phyloP scores from a whole-genome alignment of 2,329 filamentous ascomycete genomes.

The Trichophyton verrucosum region DNA sequence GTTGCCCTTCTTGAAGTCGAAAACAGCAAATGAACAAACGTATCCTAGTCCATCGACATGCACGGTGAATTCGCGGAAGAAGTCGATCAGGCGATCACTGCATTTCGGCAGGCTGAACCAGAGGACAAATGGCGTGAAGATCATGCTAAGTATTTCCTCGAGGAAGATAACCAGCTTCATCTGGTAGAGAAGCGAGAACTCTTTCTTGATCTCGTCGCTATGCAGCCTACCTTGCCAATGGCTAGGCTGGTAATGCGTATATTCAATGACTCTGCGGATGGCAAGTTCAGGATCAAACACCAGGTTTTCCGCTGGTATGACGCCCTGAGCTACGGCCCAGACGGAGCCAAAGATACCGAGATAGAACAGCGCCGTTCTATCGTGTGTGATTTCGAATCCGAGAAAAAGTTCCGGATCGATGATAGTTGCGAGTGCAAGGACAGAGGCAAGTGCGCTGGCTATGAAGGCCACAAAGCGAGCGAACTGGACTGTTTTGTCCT shows the following conservation, averaged over 20 bases:
- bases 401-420: slow-evolving; percentile 84
- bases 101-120: slow-evolving; percentile 76
- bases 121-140: slow-evolving; percentile 81
- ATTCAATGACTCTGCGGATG: slow-evolving; percentile 76
- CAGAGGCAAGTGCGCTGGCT: slow-evolving; percentile 70
- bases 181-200: slow-evolving; percentile 85
- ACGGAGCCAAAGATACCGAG: slow-evolving; percentile 69
- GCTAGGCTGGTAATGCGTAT: slow-evolving; percentile 79
- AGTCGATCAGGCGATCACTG: slow-evolving; percentile 88
- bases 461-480: slow-evolving; percentile 79
- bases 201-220: slow-evolving; percentile 79
- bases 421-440: slow-evolving; percentile 73
- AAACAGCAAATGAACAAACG: slow-evolving; percentile 93
- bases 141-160: slow-evolving; percentile 82
- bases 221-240: slow-evolving; percentile 87
- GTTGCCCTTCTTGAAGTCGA: slow-evolving; percentile 82
- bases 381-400: slow-evolving; percentile 78
- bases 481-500: slow-evolving; percentile 78
- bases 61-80: slow-evolving; percentile 94
- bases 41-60: slow-evolving; percentile 94
- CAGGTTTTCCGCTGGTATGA: slow-evolving; percentile 73
- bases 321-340: slow-evolving; percentile 71
- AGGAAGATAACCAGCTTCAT: slow-evolving; percentile 83
- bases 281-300: slow-evolving; percentile 90
- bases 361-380: slow-evolving; percentile 83